These are phyloP conservation scores for Irpex rosettiformis DNA, from an alignment of 1,284 basidiomycete genomes.

Conservation along the genomic window DNA sequence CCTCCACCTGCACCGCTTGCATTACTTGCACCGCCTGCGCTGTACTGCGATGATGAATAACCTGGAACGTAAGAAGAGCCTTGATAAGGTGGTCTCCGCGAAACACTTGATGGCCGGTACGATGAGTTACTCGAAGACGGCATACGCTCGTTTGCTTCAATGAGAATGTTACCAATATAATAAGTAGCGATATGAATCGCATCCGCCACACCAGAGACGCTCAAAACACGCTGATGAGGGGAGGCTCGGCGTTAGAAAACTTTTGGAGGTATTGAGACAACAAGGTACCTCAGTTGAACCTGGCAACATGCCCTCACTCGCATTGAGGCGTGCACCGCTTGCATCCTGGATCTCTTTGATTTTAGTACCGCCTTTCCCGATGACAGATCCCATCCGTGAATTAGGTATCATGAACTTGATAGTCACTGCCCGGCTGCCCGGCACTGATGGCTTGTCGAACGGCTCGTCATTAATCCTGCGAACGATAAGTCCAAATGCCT, in stretches of 20 bases:
- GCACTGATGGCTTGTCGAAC: conserved; percentile 95
- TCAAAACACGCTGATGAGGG: conserved; percentile 77
- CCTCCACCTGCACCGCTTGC: conserved; percentile 1
- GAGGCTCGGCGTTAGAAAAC: conserved; percentile 5
- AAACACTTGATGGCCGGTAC: conserved; percentile 34
- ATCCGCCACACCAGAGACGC: conserved; percentile 98
- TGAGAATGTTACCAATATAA: conserved; percentile 96
- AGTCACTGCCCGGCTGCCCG: conserved; percentile 95
- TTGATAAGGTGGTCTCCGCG: conserved; percentile 43
- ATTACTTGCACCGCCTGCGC: neutral
- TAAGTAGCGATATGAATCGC: conserved; percentile 99
- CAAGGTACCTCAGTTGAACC: conserved; percentile 89
- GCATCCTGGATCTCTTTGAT: conserved; percentile 99
- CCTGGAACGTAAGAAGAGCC: conserved; percentile 74
- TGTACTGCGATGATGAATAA: conserved; percentile 47
- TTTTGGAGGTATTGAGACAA: conserved; percentile 15
- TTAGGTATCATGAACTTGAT: conserved; percentile 99
- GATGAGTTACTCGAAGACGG: conserved; percentile 51
- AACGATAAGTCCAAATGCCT: conserved; percentile 99
- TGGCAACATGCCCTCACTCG: conserved; percentile 97
- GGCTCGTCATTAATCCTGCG: conserved; percentile 99
- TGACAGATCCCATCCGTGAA: conserved; percentile 98
- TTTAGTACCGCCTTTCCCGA: conserved; percentile 95
- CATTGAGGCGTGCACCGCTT: conserved; percentile 93
- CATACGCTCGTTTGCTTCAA: conserved; percentile 90